Evolutionary conservation across 495 filamentous ascomycete species (phyloP), one percentile per base, ranked within the genome.

Genomic region (Lasiosphaeria ovina): DNA sequence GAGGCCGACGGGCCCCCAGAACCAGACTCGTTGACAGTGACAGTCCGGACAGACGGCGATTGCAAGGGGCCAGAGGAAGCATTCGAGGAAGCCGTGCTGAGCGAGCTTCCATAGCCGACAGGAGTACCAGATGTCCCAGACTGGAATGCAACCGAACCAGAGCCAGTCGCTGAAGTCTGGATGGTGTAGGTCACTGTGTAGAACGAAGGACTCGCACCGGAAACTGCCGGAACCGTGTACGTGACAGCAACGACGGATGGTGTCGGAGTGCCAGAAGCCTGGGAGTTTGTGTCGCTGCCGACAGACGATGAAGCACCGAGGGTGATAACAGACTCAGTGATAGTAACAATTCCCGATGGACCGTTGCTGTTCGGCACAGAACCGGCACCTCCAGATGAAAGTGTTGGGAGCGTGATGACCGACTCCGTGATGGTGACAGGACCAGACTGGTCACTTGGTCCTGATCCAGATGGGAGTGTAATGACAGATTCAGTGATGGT

Each of bases 141-240:
- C 7, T 48, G 55, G 6, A 17, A 4, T 1, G 55, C 11, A 49
- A 38, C 4, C 24, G 49, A 51, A 3, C 11, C 54, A 12, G 33
- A 50, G 14, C 1, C 48, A 31, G 47, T 17, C 7, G 58, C n/a
- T 0, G 57, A 58, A 3, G 57, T 54, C 10, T 24, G 51, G 31
- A 40, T 8, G 3, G 65, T 68, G 55, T 68, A 70, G 7, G 63
- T 64, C 17, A 70, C 68, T 3, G 61, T 54, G 57, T 69, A 70
- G 5, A 60, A 14, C 11, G 63, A 61, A n/a, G 16, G 34, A 9
- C 35, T 55, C n/a, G 12, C 44, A 34, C 58, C 60, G 1, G 57
- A 49, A 1, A 16, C 24, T 6, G 47, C 54, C 2, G 64, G 60
- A 6, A 61, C 56, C 1, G 67, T 67, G 62, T 69, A 70, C 3